Conservation (phyloP, 345 rosid genomes). For the Eucalyptus pauciflora region DNA sequence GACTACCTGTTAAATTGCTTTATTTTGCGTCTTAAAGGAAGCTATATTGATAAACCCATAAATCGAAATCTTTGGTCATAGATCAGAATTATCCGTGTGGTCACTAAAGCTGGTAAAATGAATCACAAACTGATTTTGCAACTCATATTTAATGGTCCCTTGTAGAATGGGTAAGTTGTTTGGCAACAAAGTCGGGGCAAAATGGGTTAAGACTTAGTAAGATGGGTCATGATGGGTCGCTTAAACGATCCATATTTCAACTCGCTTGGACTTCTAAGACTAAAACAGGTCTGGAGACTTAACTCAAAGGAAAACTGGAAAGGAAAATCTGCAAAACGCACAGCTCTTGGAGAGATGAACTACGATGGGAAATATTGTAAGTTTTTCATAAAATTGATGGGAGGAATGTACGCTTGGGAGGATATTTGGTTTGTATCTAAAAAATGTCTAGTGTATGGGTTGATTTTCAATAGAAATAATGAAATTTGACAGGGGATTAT, state of each 20-base stretch:
- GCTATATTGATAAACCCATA: neutral
- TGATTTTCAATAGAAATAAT: neutral
- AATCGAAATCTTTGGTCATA: neutral
- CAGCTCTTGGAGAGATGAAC: neutral
- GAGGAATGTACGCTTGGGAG: neutral
- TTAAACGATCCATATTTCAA: neutral
- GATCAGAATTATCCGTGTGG: neutral
- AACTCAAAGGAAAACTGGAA: neutral
- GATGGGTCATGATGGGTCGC: neutral
- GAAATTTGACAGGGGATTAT: neutral
- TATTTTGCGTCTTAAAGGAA: neutral
- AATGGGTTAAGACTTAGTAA: neutral
- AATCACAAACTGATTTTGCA: neutral
- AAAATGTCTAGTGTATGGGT: neutral
- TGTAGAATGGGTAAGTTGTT: neutral
- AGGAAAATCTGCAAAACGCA: neutral
- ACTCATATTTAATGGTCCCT: neutral
- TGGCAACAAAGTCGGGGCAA: neutral
- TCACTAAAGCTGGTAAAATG: neutral
- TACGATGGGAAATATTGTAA: neutral
- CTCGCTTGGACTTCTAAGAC: neutral
- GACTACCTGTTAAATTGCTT: neutral
- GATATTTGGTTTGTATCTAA: neutral
- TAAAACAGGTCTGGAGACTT: neutral
- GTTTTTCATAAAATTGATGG: neutral